Evolutionary conservation across 1,284 basidiomycete genomes (phyloP).

Genomic region (Naganishia sp.): DNA sequence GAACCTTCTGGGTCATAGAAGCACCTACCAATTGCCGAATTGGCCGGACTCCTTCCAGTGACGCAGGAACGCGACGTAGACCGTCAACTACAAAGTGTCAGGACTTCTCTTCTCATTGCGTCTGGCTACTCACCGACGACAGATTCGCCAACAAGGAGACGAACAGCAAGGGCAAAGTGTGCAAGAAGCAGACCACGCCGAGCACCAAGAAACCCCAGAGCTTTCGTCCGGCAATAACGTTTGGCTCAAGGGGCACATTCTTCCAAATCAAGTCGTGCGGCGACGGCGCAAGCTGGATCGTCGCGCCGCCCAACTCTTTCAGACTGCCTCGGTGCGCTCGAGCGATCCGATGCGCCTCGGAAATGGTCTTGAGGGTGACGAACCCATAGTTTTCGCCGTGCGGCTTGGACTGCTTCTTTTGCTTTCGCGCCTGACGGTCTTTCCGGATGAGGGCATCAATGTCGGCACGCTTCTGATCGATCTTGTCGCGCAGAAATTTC

Average conservation of each 20-base stretch:
- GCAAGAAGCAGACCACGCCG: conserved; percentile 77
- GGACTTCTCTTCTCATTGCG: neutral
- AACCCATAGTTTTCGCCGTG: conserved; percentile 85
- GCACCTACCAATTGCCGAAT: conserved; percentile 50
- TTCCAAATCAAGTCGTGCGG: conserved; percentile 70
- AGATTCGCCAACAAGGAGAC: conserved; percentile 57
- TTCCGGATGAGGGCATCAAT: conserved; percentile 62
- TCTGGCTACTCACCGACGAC: conserved; percentile 37
- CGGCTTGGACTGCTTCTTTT: conserved; percentile 36
- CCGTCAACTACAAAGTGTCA: conserved; percentile 42
- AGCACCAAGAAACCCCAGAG: conserved; percentile 75
- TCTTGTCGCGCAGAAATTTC: conserved; percentile 62
- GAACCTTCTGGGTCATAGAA: conserved; percentile 19
- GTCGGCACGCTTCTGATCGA: conserved; percentile 73
- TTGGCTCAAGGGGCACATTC: conserved; percentile 75
- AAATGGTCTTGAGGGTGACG: conserved; percentile 87
- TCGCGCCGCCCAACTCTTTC: conserved; percentile 51
- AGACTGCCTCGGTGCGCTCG: conserved; percentile 46
- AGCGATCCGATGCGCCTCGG: conserved; percentile 66
- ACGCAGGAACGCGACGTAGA: conserved; percentile 71
- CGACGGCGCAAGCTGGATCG: conserved; percentile 47
- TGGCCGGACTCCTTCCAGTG: conserved; percentile 66
- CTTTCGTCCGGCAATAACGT: conserved; percentile 66
- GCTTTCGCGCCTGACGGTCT: conserved; percentile 48
- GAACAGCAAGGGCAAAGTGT: conserved; percentile 85